Evolutionary conservation across 495 filamentous ascomycete genomes (phyloP).

Genomic region (Pyrenula massariospora): DNA sequence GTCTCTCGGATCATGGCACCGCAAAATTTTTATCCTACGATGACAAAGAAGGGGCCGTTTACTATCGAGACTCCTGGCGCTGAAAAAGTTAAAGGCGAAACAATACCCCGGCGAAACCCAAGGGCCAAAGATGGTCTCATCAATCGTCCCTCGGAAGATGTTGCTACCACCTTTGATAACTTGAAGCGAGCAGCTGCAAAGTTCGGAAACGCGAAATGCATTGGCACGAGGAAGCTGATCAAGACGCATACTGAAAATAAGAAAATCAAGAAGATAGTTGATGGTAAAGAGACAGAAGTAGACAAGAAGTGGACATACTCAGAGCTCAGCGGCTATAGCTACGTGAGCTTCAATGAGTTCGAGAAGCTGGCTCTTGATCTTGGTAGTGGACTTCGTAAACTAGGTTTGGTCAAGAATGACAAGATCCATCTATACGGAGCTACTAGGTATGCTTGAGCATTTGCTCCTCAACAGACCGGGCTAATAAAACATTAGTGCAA

Average conservation of each 20-base stretch:
- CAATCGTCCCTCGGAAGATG: slow-evolving; percentile 52
- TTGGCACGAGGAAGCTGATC: slow-evolving; percentile 71
- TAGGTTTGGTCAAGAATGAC: slow-evolving; percentile 63
- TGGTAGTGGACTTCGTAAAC: slow-evolving; percentile 66
- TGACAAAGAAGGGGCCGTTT: slow-evolving; percentile 50
- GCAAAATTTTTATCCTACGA: slow-evolving; percentile 48
- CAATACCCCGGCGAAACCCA: slow-evolving; percentile 74
- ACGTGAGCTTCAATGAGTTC: slow-evolving; percentile 80
- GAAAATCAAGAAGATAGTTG: slow-evolving; percentile 92
- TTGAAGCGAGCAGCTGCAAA: slow-evolving; percentile 64
- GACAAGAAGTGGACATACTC: slow-evolving; percentile 97
- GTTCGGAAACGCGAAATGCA: slow-evolving; percentile 79
- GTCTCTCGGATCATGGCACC: not conserved
- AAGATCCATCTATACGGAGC: slow-evolving; percentile 82
- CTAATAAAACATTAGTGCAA: slow-evolving; percentile 28
- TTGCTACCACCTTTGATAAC: slow-evolving; percentile 80
- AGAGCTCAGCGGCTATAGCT: slow-evolving; percentile 81
- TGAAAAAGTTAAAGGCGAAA: slow-evolving; percentile 71
- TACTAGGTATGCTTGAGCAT: slow-evolving; percentile 48
- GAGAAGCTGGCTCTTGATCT: slow-evolving; percentile 62
- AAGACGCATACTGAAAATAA: slow-evolving; percentile 84
- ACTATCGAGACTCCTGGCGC: slow-evolving; percentile 67
- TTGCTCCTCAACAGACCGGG: not conserved
- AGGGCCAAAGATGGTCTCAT: slow-evolving; percentile 57
- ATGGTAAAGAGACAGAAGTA: slow-evolving; percentile 78